A percentile compares a stretch with the other conserved stretches of the same genome.
Conservation (phyloP, 768 basidiomycete genomes). For the Agrocybe praecox region DNA sequence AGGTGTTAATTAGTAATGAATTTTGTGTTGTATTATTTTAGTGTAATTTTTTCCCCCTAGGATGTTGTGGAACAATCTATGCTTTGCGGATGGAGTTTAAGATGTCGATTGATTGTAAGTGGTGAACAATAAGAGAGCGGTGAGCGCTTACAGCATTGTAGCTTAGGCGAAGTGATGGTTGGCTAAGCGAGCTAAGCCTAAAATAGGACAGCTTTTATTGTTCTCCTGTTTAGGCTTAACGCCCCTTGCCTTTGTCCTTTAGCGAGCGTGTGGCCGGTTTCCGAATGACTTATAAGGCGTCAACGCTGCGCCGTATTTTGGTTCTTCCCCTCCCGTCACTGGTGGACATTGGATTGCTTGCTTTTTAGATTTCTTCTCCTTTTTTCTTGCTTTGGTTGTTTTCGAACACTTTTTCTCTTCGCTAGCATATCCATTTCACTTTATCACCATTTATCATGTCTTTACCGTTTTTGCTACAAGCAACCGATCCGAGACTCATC, state of each 20-base stretch:
- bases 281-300: conserved; percentile 5
- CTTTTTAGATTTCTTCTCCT: conserved; percentile 4
- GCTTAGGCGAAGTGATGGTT: conserved; percentile 1
- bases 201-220: conserved; percentile 12
- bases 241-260: conserved; percentile 21
- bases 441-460: conserved; percentile 12
- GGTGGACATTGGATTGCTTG: conserved; percentile 25
- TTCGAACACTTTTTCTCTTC: conserved; percentile 7
- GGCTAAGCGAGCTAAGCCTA: conserved; percentile 10
- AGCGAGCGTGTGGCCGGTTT: conserved; percentile 4
- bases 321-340: conserved; percentile 28
- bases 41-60: conserved; percentile 3
- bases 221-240: conserved; percentile 8
- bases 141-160: conserved; percentile 1
- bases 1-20: not conserved
- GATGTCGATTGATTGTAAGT: not conserved
- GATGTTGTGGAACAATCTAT: conserved; percentile 16
- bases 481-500: conserved; percentile 6
- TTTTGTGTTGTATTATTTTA: conserved; percentile 3
- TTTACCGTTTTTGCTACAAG: conserved; percentile 6
- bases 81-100: not conserved
- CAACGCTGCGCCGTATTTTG: not conserved
- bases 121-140: not conserved
- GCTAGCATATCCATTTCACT: conserved; percentile 1
- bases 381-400: conserved; percentile 7